Evolutionary conservation across 306 rosid genomes (phyloP), one percentile per base, ranked within the genome.

Genomic region (Acacia confusa): DNA sequence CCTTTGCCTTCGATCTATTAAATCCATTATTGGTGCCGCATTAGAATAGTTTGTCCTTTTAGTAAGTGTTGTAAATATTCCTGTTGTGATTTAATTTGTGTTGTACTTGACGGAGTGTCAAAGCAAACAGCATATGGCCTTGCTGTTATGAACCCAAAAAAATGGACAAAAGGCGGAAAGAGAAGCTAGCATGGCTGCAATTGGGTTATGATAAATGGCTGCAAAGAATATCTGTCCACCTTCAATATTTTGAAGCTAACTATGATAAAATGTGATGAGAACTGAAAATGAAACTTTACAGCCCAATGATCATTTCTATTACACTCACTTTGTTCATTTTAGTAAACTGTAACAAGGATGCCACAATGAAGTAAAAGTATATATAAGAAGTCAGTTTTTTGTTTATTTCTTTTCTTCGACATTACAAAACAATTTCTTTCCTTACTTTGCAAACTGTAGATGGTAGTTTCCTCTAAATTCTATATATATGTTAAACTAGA

Each of bases 41-140:
- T 48, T 50, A 17, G 60, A 44, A 52, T 65, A 52, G 47, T 40
- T 48, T 65, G 20, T 73, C 36, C 30, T 47, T 52, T 40, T 40
- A 65, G 45, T 24, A 74, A 47, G 38, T 17, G 7, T 40, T 4
- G 79, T 15, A 12, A n/a, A 52, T 48, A 74, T 52, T 81, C 64
- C 48, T 75, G 32, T 74, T 50, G 61, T 66, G 20, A 14, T 74
- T 73, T 64, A 58, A 20, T 74, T 58, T 82, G 36, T 60, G 73
- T 45, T 34, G 27, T 20, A 20, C 11, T 7, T 75, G 75, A 20
- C 28, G 13, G 32, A 40, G 52, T 41, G 58, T 81, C 67, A 30
- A 11, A 70, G 22, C 28, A 30, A 57, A 4, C 57, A 22, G 50
- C 30, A 40, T 48, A 34, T 50, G 81, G 7, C 24, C 72, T 44